Evolutionary conservation across 2,329 filamentous ascomycete genomes (phyloP).

Genomic region (Fusarium mangiferae): DNA sequence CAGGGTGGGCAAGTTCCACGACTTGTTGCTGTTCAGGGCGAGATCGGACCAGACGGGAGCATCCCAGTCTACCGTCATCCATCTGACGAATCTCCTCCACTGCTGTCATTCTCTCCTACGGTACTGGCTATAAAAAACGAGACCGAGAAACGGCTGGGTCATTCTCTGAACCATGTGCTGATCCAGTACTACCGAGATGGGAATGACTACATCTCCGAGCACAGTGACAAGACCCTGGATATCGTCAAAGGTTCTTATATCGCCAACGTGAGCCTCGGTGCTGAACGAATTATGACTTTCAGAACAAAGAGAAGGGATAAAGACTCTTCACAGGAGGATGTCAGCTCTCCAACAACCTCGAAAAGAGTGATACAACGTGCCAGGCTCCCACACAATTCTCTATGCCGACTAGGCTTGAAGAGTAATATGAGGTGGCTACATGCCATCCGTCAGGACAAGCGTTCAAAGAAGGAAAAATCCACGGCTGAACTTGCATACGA

Average conservation of each 20-base stretch:
- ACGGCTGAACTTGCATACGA: conserved; percentile 75
- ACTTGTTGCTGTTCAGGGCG: conserved; percentile 88
- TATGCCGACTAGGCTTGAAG: conserved; percentile 81
- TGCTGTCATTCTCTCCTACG: conserved; percentile 78
- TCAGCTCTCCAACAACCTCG: conserved; percentile 11
- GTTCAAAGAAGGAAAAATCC: conserved; percentile 73
- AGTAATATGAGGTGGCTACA: conserved; percentile 93
- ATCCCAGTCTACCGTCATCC: conserved; percentile 96
- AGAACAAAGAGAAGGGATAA: conserved; percentile 77
- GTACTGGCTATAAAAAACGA: conserved; percentile 74
- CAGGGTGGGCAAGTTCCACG: conserved; percentile 91
- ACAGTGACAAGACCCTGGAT: conserved; percentile 96
- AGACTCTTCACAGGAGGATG: conserved; percentile 45
- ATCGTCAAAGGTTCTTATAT: conserved; percentile 84
- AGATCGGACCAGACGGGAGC: conserved; percentile 72
- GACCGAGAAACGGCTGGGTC: conserved; percentile 79
- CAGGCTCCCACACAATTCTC: conserved; percentile 85
- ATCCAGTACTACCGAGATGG: conserved; percentile 94
- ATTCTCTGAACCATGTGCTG: conserved; percentile 87
- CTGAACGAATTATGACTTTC: conserved; percentile 88
- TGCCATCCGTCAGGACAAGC: conserved; percentile 89
- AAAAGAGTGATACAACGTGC: conserved; percentile 72
- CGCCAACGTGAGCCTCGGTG: conserved; percentile 93
- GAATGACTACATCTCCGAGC: conserved; percentile 92
- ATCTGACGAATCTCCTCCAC: conserved; percentile 83